phyloP scores from a whole-genome alignment of 257 asterid species.

The Galeopsis tetrahit region DNA sequence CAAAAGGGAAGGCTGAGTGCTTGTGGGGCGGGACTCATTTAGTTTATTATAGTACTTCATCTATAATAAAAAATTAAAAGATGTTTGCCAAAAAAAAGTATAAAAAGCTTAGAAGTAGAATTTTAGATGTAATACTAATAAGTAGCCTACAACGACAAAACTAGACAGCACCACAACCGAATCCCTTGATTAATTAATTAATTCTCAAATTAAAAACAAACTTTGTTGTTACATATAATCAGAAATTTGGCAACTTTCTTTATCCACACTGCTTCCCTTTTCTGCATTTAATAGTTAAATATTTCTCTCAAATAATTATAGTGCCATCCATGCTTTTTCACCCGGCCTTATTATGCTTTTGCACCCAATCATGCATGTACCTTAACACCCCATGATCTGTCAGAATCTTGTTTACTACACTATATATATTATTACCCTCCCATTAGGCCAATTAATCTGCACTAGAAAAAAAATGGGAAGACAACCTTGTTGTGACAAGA shows the following conservation, averaged over 20 bases:
- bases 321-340: constrained; percentile 41
- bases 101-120: no score
- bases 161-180: constrained; percentile 63
- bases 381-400: constrained; percentile 40
- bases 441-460: no score
- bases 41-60: no score
- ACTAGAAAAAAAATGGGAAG: constrained; percentile 80
- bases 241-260: constrained; percentile 39
- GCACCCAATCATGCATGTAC: constrained; percentile 34
- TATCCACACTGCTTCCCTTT: constrained; percentile 14
- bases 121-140: constrained; percentile 43
- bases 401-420: constrained; percentile 36
- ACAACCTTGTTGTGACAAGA: constrained; percentile 70
- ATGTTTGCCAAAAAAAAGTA: no score
- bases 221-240: constrained; percentile 23
- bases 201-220: constrained; percentile 15
- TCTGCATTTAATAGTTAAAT: not conserved
- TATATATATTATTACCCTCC: constrained; percentile 36
- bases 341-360: constrained; percentile 33
- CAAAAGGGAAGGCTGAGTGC: no score
- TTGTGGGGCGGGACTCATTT: no score
- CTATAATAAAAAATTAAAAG: no score
- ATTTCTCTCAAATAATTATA: not conserved
- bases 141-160: constrained; percentile 58
- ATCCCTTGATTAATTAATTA: constrained; percentile 36